Evolutionary conservation across 768 basidiomycete species (phyloP).

Genomic region (Tricholoma flavovirens): DNA sequence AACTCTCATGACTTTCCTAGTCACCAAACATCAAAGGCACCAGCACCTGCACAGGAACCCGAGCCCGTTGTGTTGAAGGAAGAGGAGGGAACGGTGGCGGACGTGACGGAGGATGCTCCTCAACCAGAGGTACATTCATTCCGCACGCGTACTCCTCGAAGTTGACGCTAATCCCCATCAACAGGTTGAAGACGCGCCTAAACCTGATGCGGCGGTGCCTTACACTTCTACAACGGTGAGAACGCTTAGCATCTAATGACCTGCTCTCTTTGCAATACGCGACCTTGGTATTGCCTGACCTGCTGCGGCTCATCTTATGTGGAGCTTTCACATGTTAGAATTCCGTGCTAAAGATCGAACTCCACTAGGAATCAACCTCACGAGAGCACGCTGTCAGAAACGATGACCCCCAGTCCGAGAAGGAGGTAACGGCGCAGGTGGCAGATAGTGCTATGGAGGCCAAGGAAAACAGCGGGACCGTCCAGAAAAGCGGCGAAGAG

Average conservation of each 20-base stretch:
- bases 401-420: background rate
- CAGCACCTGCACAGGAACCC: constrained; percentile 14
- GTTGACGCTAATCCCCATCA: background rate
- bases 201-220: constrained; percentile 6
- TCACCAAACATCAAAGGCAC: constrained; percentile 14
- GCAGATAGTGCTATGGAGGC: constrained; percentile 2
- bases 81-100: constrained; percentile 34
- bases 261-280: background rate
- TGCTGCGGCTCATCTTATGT: background rate
- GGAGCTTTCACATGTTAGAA: background rate
- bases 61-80: constrained; percentile 29
- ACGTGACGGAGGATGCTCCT: constrained; percentile 27
- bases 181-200: constrained; percentile 14
- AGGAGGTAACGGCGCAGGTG: constrained; percentile 2
- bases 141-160: background rate
- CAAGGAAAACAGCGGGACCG: constrained; percentile 3
- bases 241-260: background rate
- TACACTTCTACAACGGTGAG: background rate
- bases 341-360: background rate
- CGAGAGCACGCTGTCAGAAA: background rate
- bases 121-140: constrained; percentile 25
- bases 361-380: background rate
- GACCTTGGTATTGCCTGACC: background rate
- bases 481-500: constrained; percentile 16
- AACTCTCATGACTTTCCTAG: constrained; percentile 30